A percentile compares a stretch with the other conserved stretches of the same genome.
phyloP scores from a whole-genome alignment of 306 rosid genomes.

The Cyclanthera cordifolia region DNA sequence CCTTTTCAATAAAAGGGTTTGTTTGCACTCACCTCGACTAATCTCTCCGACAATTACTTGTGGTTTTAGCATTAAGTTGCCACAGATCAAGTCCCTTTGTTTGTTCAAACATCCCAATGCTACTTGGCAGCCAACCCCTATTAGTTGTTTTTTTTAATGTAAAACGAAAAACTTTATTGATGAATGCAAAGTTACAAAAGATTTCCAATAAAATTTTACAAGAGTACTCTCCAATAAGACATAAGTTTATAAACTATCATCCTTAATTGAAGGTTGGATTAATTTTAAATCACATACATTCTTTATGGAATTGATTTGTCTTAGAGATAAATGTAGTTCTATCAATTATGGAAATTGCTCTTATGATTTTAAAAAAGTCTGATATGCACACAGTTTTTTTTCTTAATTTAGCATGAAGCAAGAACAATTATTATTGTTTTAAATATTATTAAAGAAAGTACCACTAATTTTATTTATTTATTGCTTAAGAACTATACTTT shows the following conservation, averaged over 20 bases:
- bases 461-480: neutral
- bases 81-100: neutral
- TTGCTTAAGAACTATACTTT: neutral
- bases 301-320: neutral
- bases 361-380: neutral
- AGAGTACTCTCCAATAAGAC: no score
- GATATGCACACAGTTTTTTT: neutral
- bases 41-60: neutral
- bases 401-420: neutral
- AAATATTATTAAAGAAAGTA: neutral
- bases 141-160: no score
- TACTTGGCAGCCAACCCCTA: neutral
- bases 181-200: no score
- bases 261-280: neutral
- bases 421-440: neutral
- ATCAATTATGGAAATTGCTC: neutral
- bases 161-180: no score
- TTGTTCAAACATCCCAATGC: neutral
- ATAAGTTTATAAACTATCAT: no score
- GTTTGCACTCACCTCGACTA: neutral
- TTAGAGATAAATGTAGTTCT: neutral
- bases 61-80: neutral
- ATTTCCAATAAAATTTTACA: no score
- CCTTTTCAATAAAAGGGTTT: no score
- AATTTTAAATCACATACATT: neutral